A percentile compares a stretch with the other conserved stretches of the same genome.
Evolutionary conservation across 2,329 filamentous ascomycete genomes (phyloP).

Genomic region (Nigrospora osmanthi): DNA sequence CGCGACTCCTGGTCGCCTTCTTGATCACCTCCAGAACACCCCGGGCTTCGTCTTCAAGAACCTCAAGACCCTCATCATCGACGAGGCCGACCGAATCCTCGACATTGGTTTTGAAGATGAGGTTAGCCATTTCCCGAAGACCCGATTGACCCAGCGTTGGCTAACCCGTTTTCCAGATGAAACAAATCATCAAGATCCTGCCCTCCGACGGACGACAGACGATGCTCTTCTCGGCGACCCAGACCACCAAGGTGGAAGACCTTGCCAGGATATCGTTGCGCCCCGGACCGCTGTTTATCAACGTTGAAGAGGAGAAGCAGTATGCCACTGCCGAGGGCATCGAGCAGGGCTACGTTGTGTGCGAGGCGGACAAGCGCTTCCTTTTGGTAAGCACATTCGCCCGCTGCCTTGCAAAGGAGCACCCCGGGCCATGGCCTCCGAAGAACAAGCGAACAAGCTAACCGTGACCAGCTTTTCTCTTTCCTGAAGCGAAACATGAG

Average conservation of each 20-base stretch:
- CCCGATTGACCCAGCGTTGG: too few species aligned
- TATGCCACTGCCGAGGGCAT: conserved; percentile 88
- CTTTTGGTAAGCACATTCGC: conserved; percentile 54
- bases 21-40: conserved; percentile 93
- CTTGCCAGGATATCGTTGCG: conserved; percentile 88
- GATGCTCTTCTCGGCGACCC: conserved; percentile 94
- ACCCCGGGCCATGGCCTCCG: too few species aligned
- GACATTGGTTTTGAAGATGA: conserved; percentile 99
- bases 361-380: conserved; percentile 90
- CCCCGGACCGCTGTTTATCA: conserved; percentile 89
- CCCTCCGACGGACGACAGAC: conserved; percentile 73
- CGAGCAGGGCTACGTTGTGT: conserved; percentile 93
- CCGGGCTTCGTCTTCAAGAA: conserved; percentile 77
- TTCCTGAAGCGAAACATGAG: conserved; percentile 88
- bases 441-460: too few species aligned
- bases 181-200: conserved; percentile 90
- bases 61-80: conserved; percentile 83
- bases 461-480: conserved; percentile 62
- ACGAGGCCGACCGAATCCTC: conserved; percentile 92
- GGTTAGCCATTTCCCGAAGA: too few species aligned
- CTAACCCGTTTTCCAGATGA: conserved; percentile 44
- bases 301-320: conserved; percentile 85
- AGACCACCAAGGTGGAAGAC: conserved; percentile 98
- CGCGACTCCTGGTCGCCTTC: conserved; percentile 82
- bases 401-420: conserved; percentile 55